phyloP scores from a whole-genome alignment of 1,284 basidiomycete species.

The Phellinidium pouzarii region DNA sequence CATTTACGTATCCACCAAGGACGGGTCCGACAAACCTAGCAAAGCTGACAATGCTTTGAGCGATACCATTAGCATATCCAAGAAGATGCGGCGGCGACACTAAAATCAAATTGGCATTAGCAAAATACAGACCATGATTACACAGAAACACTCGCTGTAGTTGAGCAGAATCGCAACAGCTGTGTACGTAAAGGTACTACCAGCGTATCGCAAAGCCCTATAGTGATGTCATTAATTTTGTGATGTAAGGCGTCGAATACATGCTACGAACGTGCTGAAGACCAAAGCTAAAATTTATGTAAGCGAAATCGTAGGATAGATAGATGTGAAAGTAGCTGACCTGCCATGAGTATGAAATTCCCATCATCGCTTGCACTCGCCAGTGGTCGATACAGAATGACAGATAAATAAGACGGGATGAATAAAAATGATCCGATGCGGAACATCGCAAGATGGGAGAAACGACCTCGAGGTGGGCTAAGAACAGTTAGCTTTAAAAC shows the following conservation, averaged over 20 bases:
- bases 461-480: slow-evolving; percentile 66
- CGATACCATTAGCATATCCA: slow-evolving; percentile 73
- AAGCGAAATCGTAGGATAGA: neutral
- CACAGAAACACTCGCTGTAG: slow-evolving; percentile 51
- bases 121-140: neutral
- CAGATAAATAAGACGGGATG: slow-evolving; percentile 72
- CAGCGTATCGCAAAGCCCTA: slow-evolving; percentile 71
- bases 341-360: slow-evolving; percentile 64
- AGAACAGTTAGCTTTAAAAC: neutral
- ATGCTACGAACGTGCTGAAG: slow-evolving; percentile 59
- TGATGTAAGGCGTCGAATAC: neutral
- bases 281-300: slow-evolving; percentile 42
- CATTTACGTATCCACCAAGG: slow-evolving; percentile 69
- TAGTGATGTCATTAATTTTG: slow-evolving; percentile 12
- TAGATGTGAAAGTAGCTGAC: slow-evolving; percentile 34
- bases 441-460: slow-evolving; percentile 82
- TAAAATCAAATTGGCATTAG: slow-evolving; percentile 24
- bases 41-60: slow-evolving; percentile 78
- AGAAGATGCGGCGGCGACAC: slow-evolving; percentile 76
- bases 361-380: slow-evolving; percentile 54
- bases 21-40: slow-evolving; percentile 74
- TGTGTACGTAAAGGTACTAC: slow-evolving; percentile 72
- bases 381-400: slow-evolving; percentile 61
- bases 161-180: slow-evolving; percentile 73
- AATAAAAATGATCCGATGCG: slow-evolving; percentile 70